phyloP scores from a whole-genome alignment of 176 grass and related monocot species.

The Lolium perenne region DNA sequence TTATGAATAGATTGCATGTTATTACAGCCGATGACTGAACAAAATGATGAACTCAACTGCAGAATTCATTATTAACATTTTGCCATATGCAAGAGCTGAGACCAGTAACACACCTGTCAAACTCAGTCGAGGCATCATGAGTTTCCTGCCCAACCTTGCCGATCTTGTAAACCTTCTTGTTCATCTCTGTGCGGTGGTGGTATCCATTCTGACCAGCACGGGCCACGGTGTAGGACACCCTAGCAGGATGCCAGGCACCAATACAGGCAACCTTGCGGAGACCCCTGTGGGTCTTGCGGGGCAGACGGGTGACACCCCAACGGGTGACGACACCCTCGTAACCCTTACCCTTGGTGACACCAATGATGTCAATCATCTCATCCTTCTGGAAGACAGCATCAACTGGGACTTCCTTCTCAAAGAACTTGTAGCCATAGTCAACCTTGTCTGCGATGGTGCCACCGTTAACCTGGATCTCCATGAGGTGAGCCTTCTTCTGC shows the following conservation, averaged over 20 bases:
- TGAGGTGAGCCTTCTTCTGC: constrained; percentile 97
- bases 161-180: constrained; percentile 96
- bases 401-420: constrained; percentile 86
- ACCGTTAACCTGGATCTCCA: constrained; percentile 97
- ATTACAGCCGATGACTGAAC: no score
- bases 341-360: constrained; percentile 97
- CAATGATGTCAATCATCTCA: constrained; percentile 96
- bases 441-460: constrained; percentile 91
- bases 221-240: constrained; percentile 93
- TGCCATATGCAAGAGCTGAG: not conserved
- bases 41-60: not conserved
- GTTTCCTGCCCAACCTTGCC: constrained; percentile 79
- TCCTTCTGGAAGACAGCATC: constrained; percentile 94
- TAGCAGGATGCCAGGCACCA: constrained; percentile 96
- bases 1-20: not conserved
- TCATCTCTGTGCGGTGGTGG: constrained; percentile 96
- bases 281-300: constrained; percentile 97
- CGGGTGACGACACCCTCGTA: constrained; percentile 97
- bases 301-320: constrained; percentile 97
- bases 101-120: constrained; percentile 63
- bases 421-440: constrained; percentile 84
- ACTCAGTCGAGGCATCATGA: constrained; percentile 72
- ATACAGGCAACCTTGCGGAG: constrained; percentile 98
- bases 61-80: not conserved
- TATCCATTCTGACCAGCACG: constrained; percentile 98